phyloP scores from a whole-genome alignment of 1,284 basidiomycete genomes.

The Austroboletus novae-zelandiae region DNA sequence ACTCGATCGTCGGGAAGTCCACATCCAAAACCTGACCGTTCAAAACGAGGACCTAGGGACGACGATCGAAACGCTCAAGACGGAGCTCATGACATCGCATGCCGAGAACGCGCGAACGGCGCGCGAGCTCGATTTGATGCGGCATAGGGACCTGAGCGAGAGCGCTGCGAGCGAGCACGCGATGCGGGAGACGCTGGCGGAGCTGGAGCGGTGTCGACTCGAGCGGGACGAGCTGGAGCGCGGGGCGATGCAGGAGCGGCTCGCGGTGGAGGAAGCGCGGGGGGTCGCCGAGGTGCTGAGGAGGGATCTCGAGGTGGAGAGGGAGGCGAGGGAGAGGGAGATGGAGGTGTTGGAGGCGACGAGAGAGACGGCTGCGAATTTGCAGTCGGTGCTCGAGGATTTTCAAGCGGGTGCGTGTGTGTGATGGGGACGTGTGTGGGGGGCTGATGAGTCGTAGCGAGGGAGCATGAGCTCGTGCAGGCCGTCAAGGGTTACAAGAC shows the following conservation, averaged over 20 bases:
- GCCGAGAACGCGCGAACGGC: constrained; percentile 71
- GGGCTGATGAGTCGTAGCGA: constrained; percentile 32
- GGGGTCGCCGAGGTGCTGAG: constrained; percentile 56
- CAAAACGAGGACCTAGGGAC: constrained; percentile 72
- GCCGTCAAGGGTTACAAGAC: constrained; percentile 81
- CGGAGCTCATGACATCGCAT: constrained; percentile 73
- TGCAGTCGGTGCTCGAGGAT: constrained; percentile 92
- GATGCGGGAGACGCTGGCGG: constrained; percentile 74
- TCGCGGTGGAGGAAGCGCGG: constrained; percentile 66
- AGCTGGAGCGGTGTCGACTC: constrained; percentile 80
- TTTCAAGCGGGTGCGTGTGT: constrained; percentile 79
- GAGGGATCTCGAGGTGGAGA: constrained; percentile 66
- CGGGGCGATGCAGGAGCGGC: constrained; percentile 71
- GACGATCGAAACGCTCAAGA: constrained; percentile 73
- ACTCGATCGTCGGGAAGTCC: constrained; percentile 85
- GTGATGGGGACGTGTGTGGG: constrained; percentile 7
- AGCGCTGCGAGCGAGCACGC: constrained; percentile 74
- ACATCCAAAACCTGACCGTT: constrained; percentile 70
- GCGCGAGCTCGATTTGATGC: constrained; percentile 65
- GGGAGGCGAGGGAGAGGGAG: constrained; percentile 53
- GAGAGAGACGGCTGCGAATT: constrained; percentile 73
- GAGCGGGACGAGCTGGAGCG: constrained; percentile 90
- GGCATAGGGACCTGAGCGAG: constrained; percentile 66
- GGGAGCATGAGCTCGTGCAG: constrained; percentile 74
- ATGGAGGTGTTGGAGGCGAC: constrained; percentile 65